A percentile compares a stretch with the other conserved stretches of the same genome.
Conservation (phyloP, 208 protist genomes). For the Crithidia fasciculata region DNA sequence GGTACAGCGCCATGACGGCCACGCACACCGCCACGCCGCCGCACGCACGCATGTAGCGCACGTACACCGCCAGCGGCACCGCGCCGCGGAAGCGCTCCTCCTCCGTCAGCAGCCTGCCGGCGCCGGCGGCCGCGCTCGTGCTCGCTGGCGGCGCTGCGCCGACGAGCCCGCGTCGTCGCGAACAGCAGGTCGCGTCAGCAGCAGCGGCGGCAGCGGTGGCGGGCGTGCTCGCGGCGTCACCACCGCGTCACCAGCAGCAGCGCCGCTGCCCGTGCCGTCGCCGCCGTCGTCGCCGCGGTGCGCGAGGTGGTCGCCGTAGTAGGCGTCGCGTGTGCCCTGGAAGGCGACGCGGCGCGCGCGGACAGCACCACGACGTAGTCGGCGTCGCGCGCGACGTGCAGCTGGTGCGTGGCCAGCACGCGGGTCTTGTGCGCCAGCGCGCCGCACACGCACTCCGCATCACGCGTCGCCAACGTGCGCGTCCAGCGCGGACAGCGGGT, state of each 20-base stretch:
- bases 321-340: too few species aligned
- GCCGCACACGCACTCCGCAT: constrained; percentile 57
- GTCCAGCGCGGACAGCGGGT: constrained; percentile 65
- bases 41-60: too few species aligned
- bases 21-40: too few species aligned
- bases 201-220: neutral
- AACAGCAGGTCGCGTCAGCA: neutral
- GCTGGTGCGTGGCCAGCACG: constrained; percentile 93
- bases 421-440: constrained; percentile 74
- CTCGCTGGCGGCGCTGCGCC: neutral
- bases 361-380: constrained; percentile 86
- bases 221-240: neutral
- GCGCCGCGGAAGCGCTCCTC: constrained; percentile 9
- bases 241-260: neutral
- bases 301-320: too few species aligned
- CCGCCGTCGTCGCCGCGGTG: too few species aligned
- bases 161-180: neutral
- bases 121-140: neutral
- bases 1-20: too few species aligned
- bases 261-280: neutral
- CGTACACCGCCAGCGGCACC: too few species aligned
- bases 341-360: constrained; percentile 52
- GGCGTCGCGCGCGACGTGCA: constrained; percentile 74
- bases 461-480: constrained; percentile 71
- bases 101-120: constrained; percentile 14